phyloP scores from a whole-genome alignment of 305 asterid species.

The Caryopteris hybrid region DNA sequence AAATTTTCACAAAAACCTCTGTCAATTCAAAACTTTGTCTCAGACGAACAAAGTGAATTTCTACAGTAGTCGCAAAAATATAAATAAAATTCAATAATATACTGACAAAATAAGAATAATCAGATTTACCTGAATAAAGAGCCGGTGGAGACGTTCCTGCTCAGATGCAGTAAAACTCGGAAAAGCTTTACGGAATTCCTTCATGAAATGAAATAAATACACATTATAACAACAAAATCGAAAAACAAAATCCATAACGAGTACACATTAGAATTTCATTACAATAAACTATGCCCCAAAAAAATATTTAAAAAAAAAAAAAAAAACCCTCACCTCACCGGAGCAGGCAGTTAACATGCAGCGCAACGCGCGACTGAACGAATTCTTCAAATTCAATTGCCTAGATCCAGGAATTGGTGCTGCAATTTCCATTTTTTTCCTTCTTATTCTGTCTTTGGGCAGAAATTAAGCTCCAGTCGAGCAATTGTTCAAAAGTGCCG shows the following conservation, averaged over 20 bases:
- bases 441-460: neutral
- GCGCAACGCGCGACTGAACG: constrained; percentile 43
- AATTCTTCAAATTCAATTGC: constrained; percentile 50
- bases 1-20: neutral
- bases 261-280: neutral
- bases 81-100: neutral
- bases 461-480: neutral
- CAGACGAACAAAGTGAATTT: neutral
- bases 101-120: neutral
- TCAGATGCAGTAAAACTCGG: constrained; percentile 43
- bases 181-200: constrained; percentile 56
- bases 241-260: neutral
- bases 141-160: constrained; percentile 54
- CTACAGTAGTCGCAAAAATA: neutral
- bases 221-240: neutral
- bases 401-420: constrained; percentile 45
- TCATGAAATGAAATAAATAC: neutral
- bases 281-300: neutral
- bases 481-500: neutral
- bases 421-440: constrained; percentile 16
- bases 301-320: neutral
- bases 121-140: constrained; percentile 46
- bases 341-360: constrained; percentile 55
- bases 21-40: neutral
- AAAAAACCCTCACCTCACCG: constrained; percentile 37